Percentiles rank a stretch among this genome's conserved stretches.
These are phyloP conservation scores for Silene coronaria DNA, from an alignment of 179 eudicot genomes.

Conservation along the genomic window DNA sequence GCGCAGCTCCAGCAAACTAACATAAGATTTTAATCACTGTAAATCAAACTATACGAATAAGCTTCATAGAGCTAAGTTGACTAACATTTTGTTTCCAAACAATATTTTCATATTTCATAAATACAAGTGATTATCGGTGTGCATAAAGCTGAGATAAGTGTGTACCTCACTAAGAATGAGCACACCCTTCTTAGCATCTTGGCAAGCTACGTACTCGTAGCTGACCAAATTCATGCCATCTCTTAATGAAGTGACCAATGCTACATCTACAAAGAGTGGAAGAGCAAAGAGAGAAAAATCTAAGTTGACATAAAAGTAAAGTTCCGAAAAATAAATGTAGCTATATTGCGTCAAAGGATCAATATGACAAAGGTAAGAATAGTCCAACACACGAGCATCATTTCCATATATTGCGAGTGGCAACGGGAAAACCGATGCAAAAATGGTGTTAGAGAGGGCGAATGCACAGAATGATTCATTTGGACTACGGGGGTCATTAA, in stretches of 20 bases:
- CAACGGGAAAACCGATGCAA: no score
- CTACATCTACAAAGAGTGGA: conserved; percentile 55
- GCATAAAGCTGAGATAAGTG: not conserved
- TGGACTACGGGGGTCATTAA: no score
- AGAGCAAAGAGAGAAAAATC: not conserved
- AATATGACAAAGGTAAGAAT: no score
- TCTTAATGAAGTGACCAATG: conserved; percentile 89
- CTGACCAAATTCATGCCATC: conserved; percentile 99
- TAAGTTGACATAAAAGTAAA: no score
- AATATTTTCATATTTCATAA: not conserved
- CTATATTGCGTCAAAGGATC: no score
- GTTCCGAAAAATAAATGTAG: no score
- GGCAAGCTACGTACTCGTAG: conserved; percentile 98
- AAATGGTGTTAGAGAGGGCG: no score
- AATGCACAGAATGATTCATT: no score
- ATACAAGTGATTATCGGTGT: not conserved
- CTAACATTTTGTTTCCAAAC: not conserved
- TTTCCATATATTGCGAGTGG: no score
- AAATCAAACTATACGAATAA: not conserved
- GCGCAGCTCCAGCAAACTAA: conserved; percentile 99
- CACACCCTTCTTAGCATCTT: conserved; percentile 84
- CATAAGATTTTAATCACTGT: not conserved
- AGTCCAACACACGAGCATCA: no score
- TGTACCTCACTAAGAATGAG: conserved; percentile 95
- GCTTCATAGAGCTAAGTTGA: not conserved